A percentile compares a stretch with the other conserved stretches of the same genome.
Conservation (phyloP, 306 rosid genomes). For the Chamaecrista fasciculata region DNA sequence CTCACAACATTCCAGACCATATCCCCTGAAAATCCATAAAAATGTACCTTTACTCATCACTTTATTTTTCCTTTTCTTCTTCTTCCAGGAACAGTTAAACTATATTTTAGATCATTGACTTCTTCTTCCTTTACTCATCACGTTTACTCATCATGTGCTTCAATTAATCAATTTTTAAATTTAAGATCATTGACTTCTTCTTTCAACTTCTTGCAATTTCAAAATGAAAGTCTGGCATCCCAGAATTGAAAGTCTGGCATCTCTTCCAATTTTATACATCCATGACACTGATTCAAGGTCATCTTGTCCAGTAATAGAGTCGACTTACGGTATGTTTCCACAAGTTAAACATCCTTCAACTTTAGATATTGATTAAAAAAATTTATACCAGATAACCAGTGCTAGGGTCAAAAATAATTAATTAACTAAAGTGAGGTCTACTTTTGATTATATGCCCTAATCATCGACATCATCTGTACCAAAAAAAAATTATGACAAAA, state of each 20-base stretch:
- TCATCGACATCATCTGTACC: not conserved
- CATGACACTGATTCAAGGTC: slow-evolving; percentile 80
- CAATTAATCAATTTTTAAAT: slow-evolving; percentile 86
- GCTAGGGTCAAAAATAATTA: not conserved
- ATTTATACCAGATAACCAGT: not conserved
- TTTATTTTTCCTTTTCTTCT: not conserved
- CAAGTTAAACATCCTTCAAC: slow-evolving; percentile 63
- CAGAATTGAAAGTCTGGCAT: too few relatives aligned
- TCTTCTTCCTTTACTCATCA: too few relatives aligned
- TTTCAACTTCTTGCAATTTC: slow-evolving; percentile 62
- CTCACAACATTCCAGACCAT: slow-evolving; percentile 68
- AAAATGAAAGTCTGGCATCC: too few relatives aligned
- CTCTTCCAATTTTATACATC: slow-evolving; percentile 86
- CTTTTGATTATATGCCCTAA: too few relatives aligned
- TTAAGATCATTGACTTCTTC: slow-evolving; percentile 70
- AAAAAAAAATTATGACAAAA: too few relatives aligned
- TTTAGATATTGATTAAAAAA: slow-evolving; percentile 51
- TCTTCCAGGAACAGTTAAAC: not conserved
- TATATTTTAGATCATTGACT: too few relatives aligned
- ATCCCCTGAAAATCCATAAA: slow-evolving; percentile 55
- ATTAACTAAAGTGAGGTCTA: not conserved
- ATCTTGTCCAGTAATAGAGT: slow-evolving; percentile 65
- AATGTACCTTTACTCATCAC: not conserved
- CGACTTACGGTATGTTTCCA: slow-evolving; percentile 59
- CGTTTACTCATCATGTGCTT: too few relatives aligned